Conservation (phyloP, 371 early-diverging fungal species). For the Mortierella sp. region DNA sequence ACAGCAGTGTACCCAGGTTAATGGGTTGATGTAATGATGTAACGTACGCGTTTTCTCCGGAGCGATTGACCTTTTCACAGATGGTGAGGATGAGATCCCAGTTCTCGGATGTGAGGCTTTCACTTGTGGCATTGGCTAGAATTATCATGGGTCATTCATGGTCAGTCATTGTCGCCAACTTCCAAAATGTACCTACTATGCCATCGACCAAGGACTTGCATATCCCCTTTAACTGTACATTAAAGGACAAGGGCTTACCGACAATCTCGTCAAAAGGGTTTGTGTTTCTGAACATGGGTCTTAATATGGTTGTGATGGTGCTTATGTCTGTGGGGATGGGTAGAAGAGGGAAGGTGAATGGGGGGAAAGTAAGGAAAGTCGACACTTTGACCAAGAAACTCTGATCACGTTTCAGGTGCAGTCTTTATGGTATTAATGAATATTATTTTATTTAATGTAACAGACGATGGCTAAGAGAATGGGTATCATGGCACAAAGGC, state of each 20-base stretch:
- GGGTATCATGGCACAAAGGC: too few relatives aligned
- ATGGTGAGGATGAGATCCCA: conserved; percentile 92
- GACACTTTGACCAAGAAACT: too few relatives aligned
- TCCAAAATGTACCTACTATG: too few relatives aligned
- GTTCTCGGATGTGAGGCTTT: conserved; percentile 92
- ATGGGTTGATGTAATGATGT: not conserved
- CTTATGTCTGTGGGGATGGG: not conserved
- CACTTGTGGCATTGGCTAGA: conserved; percentile 87
- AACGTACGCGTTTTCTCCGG: conserved; percentile 41
- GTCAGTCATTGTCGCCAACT: not conserved
- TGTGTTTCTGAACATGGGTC: conserved; percentile 67
- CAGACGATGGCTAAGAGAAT: too few relatives aligned
- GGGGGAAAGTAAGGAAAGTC: not conserved
- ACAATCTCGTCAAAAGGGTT: conserved; percentile 74
- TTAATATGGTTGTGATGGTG: not conserved
- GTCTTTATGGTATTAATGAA: too few relatives aligned
- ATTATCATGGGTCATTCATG: not conserved
- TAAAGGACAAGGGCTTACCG: conserved; percentile 65
- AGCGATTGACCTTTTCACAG: conserved; percentile 83
- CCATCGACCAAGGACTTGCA: too few relatives aligned
- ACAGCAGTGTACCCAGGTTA: not conserved
- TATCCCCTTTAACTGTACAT: too few relatives aligned
- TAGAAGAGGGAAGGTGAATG: not conserved
- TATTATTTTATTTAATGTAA: too few relatives aligned
- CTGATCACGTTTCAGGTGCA: too few relatives aligned